A percentile compares a stretch with the other conserved stretches of the same genome.
Evolutionary conservation across 306 rosid genomes (phyloP).

Genomic region (Nissolia schottii): DNA sequence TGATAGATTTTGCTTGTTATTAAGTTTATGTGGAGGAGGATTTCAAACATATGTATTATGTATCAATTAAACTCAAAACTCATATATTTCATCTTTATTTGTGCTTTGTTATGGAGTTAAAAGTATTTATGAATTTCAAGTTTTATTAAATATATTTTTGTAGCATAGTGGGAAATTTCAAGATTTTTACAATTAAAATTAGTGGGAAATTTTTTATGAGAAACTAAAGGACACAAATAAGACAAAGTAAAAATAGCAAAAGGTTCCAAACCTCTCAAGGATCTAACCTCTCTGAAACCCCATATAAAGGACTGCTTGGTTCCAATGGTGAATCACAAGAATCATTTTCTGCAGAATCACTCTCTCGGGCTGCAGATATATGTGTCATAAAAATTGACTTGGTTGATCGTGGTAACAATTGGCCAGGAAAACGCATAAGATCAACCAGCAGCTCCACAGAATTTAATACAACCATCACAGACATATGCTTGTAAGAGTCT

Average conservation of each 20-base stretch:
- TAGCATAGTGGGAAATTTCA: background rate
- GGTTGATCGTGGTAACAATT: slow-evolving; percentile 71
- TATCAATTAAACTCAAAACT: too few relatives aligned
- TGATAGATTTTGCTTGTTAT: too few relatives aligned
- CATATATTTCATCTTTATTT: too few relatives aligned
- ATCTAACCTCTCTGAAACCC: slow-evolving; percentile 78
- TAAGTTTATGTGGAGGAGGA: too few relatives aligned
- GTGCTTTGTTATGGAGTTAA: too few relatives aligned
- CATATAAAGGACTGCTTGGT: slow-evolving; percentile 96
- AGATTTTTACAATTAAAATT: background rate
- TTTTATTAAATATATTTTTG: too few relatives aligned
- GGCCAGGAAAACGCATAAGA: slow-evolving; percentile 96
- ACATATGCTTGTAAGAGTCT: slow-evolving; percentile 91
- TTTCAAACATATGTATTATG: too few relatives aligned
- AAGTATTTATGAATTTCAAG: too few relatives aligned
- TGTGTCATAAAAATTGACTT: slow-evolving; percentile 89
- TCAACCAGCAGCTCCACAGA: slow-evolving; percentile 86
- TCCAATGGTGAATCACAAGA: slow-evolving; percentile 97
- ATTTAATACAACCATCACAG: slow-evolving; percentile 77
- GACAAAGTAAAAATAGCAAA: background rate
- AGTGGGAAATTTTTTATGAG: background rate
- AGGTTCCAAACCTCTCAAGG: slow-evolving; percentile 46
- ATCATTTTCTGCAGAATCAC: slow-evolving; percentile 99
- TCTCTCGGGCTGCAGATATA: slow-evolving; percentile 90
- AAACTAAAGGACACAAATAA: slow-evolving; percentile 1